Evolutionary conservation across 2,329 filamentous ascomycete genomes (phyloP).

Genomic region (Boeremia exigua): DNA sequence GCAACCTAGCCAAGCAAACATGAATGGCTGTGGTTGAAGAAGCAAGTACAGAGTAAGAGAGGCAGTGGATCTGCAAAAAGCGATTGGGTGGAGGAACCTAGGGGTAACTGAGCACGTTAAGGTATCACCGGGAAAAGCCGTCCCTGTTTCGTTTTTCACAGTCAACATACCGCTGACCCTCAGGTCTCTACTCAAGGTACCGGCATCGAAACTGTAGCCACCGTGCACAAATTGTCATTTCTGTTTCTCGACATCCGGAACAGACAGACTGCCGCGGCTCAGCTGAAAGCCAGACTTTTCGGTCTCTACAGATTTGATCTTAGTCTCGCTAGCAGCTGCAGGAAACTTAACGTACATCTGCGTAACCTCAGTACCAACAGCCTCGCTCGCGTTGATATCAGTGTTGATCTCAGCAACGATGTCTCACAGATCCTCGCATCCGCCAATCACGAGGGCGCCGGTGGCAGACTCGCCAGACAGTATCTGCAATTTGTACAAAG

Average conservation of each 20-base stretch:
- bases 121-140: background rate
- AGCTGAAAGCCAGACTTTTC: constrained; percentile 43
- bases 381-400: constrained; percentile 44
- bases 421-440: constrained; percentile 42
- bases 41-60: background rate
- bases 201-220: constrained; percentile 42
- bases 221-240: constrained; percentile 45
- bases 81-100: background rate
- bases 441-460: constrained; percentile 34
- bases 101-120: background rate
- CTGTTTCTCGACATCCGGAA: constrained; percentile 43
- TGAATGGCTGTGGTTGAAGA: no score
- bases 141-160: constrained; percentile 21
- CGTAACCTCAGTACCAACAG: constrained; percentile 47
- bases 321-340: constrained; percentile 35
- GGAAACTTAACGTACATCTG: constrained; percentile 49
- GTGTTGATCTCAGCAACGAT: constrained; percentile 44
- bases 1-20: background rate
- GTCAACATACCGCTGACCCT: constrained; percentile 43
- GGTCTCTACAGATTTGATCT: constrained; percentile 37
- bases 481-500: constrained; percentile 1
- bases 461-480: constrained; percentile 55
- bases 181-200: constrained; percentile 46
- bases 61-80: background rate
- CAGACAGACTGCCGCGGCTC: constrained; percentile 46